Conservation (phyloP, 2,329 filamentous ascomycete species). For the Huntiella moniliformis region DNA sequence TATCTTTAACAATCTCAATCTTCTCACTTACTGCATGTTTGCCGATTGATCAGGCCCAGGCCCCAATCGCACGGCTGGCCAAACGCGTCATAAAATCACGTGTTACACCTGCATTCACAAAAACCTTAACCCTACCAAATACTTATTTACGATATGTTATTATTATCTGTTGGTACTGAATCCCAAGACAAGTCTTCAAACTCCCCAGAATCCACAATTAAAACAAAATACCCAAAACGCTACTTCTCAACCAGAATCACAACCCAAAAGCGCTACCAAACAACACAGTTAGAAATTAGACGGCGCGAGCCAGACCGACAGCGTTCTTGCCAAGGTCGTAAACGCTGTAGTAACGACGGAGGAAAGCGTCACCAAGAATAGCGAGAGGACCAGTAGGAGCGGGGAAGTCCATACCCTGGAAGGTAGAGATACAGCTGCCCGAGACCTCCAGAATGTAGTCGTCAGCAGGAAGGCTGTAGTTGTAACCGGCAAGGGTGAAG, state of each 20-base stretch:
- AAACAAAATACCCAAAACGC: background rate
- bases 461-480: constrained; percentile 74
- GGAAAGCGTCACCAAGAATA: constrained; percentile 78
- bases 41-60: no score
- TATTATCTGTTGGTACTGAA: constrained; percentile 9
- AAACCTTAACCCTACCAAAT: no score
- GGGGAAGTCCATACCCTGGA: constrained; percentile 91
- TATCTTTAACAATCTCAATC: no score
- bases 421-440: constrained; percentile 89
- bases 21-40: no score
- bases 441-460: constrained; percentile 95
- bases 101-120: no score
- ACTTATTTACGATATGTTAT: background rate
- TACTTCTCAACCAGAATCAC: background rate
- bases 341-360: constrained; percentile 81
- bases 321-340: constrained; percentile 83
- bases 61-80: no score
- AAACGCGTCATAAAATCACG: no score
- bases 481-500: constrained; percentile 76
- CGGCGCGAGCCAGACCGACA: constrained; percentile 76
- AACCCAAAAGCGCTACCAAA: background rate
- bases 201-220: background rate
- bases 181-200: constrained; percentile 5
- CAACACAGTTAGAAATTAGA: constrained; percentile 22
- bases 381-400: constrained; percentile 77